Evolutionary conservation across 306 rosid species (phyloP), one percentile per base, ranked within the genome.

Genomic region (Lagenaria siceraria): DNA sequence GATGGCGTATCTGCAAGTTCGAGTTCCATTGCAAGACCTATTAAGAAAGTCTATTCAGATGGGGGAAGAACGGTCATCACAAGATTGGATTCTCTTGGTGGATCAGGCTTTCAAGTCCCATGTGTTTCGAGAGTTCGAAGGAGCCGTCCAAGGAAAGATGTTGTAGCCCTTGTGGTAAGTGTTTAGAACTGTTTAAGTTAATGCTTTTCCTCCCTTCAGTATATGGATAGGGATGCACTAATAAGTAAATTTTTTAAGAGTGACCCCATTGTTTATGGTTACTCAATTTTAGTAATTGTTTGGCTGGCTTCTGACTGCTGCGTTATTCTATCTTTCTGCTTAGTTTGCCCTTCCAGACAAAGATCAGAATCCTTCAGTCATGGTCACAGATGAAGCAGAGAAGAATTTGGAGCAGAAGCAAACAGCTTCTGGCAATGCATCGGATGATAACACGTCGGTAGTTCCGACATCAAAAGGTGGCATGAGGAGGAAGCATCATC

Each of bases 401-500:
- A 86, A 83, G 82, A 87, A 83, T 79, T 68, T 78, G 51, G 84
- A 81, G 79, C 77, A 71, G 24, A 87, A 85, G 82, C 78, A 43
- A 76, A 76, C 83, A 31, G 88, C 85, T 78, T 85, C 87, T 5
- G 83, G 82, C 66, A 85, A 84, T 77, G 59, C 79, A 31, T 86
- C 87, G 49, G 92, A 92, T 82, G 88, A 86, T 69, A 80, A 80
- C 33, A 29, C 80, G 12, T 86, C 72, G 53, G 83, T 87, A 8
- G 85, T 89, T 81, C 90, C 87, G 58, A 88, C 98, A 6, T 76
- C 90, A 7, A 96, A 96, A 87, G 96, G 98, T 68, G 96, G 99
- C 58, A 82, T 89, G 85, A 88, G 99, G 83, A 85, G 99, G 85
- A 96, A 96, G 75, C 99, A 96, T 80, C 98, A 96, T 78, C 89